Base-by-base conservation (phyloP, 2,329 filamentous ascomycete genomes). In the Fusarium domesticum region DNA sequence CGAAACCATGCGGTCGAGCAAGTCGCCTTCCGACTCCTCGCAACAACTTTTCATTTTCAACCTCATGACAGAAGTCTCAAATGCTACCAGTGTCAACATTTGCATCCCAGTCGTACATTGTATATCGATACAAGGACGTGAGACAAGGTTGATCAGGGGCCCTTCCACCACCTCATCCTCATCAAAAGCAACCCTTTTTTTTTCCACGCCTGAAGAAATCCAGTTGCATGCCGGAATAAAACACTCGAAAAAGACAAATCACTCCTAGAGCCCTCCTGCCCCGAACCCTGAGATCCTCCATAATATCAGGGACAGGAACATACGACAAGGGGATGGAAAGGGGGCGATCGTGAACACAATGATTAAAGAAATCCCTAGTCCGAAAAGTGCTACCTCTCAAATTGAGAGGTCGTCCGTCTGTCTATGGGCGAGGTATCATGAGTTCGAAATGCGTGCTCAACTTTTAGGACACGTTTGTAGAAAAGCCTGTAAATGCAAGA, bases 401-500 rank as follows among this genome's bases (percentile, higher is more conserved):
- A 52, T 56, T 57, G 59, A 62, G 60, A 62, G 63, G 53, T 53
- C 59, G 60, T 64, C 60, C 61, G 59, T 64, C 61, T 63, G 63
- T 74, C 71, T 74, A 74, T 72, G 63, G 63, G 64, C 62, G 62
- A 74, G 71, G 73, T 75, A 75, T 76, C 73, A 73, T 73, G 67
- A 51, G 66, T 67, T 65, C 61, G 62, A 64, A 65, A 70, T 66
- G 65, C 63, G 63, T 60, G 62, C 62, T 66, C 66, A 72, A 70
- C 74, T 74, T 74, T 70, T 64, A 59, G 59, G 56, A 69, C 68
- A 69, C 68, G 64, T 68, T 69, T 70, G 68, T 60, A 63, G 70
- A 69, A 64, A 54, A 51, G 44, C 71, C 69, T 69, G 65, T 69
- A 73, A 75, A 74, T 73, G 71, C 70, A 73, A 69, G 63, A 68